These are phyloP conservation scores for Syncephalastrum racemosum DNA, from an alignment of 371 early-diverging fungal species.

Conservation along the genomic window DNA sequence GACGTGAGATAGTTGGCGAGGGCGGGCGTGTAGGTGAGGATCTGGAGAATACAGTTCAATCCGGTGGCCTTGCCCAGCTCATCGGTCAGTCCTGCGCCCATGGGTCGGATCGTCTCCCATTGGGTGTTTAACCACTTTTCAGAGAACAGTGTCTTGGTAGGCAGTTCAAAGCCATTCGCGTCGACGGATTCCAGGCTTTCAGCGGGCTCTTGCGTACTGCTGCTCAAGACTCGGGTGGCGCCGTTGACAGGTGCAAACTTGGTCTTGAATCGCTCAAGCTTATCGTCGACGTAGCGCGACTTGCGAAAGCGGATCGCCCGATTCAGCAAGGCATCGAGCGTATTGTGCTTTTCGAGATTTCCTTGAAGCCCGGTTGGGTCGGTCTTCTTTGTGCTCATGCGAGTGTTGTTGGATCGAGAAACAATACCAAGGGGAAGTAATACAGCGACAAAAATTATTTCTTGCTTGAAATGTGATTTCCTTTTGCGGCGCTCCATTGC, in stretches of 20 bases:
- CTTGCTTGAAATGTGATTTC: too few relatives aligned
- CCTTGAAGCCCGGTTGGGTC: too few relatives aligned
- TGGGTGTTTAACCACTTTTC: constrained; percentile 52
- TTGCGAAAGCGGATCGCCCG: constrained; percentile 46
- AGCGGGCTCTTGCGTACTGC: background rate
- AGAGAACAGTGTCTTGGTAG: constrained; percentile 61
- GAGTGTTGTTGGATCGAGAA: too few relatives aligned
- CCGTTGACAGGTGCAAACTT: constrained; percentile 45
- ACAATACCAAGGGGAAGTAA: too few relatives aligned
- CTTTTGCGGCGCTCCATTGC: too few relatives aligned
- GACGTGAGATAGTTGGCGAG: constrained; percentile 74
- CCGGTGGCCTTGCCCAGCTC: constrained; percentile 87
- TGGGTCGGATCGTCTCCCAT: constrained; percentile 65
- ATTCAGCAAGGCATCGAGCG: constrained; percentile 27
- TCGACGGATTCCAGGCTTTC: constrained; percentile 32
- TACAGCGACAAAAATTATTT: too few relatives aligned
- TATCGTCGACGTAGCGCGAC: constrained; percentile 49
- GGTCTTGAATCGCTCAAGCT: constrained; percentile 41
- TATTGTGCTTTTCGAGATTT: constrained; percentile 15
- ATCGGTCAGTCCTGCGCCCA: constrained; percentile 82
- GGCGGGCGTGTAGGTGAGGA: constrained; percentile 82
- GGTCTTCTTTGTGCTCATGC: too few relatives aligned
- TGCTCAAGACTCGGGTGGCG: constrained; percentile 1
- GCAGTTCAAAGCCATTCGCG: constrained; percentile 63
- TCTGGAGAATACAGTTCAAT: constrained; percentile 90